phyloP scores from a whole-genome alignment of 306 rosid genomes.

The Trifolium pratense region DNA sequence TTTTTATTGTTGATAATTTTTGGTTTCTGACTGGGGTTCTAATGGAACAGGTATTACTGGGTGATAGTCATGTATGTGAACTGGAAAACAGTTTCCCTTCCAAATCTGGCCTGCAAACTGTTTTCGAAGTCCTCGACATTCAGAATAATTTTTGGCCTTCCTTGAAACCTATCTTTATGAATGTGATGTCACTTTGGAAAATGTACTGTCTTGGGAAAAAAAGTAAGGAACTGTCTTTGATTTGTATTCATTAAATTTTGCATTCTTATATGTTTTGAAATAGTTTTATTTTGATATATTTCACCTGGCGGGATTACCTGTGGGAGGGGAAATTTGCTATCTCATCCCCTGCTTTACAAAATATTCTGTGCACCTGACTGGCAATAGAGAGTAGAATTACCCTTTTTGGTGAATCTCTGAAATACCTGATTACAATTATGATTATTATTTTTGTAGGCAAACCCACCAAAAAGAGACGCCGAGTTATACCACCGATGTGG shows the following conservation, averaged over 20 bases:
- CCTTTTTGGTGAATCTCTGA: constrained; percentile 18
- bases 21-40: constrained; percentile 40
- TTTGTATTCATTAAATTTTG: constrained; percentile 32
- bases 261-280: neutral
- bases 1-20: constrained; percentile 6
- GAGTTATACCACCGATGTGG: constrained; percentile 47
- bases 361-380: neutral
- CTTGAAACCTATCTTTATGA: constrained; percentile 54
- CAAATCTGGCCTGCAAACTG: constrained; percentile 70
- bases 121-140: constrained; percentile 77
- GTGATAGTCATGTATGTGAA: constrained; percentile 67
- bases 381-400: neutral
- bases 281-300: constrained; percentile 23
- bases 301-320: neutral
- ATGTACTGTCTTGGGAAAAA: constrained; percentile 44
- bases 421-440: constrained; percentile 6
- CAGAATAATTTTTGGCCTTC: constrained; percentile 85
- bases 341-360: constrained; percentile 9
- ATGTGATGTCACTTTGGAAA: constrained; percentile 67
- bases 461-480: constrained; percentile 56
- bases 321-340: constrained; percentile 7
- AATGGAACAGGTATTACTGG: constrained; percentile 69
- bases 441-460: constrained; percentile 50
- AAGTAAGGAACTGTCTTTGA: constrained; percentile 62
- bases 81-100: constrained; percentile 61